Conservation (phyloP, 2,329 filamentous ascomycete species). For the Fusarium piperis region DNA sequence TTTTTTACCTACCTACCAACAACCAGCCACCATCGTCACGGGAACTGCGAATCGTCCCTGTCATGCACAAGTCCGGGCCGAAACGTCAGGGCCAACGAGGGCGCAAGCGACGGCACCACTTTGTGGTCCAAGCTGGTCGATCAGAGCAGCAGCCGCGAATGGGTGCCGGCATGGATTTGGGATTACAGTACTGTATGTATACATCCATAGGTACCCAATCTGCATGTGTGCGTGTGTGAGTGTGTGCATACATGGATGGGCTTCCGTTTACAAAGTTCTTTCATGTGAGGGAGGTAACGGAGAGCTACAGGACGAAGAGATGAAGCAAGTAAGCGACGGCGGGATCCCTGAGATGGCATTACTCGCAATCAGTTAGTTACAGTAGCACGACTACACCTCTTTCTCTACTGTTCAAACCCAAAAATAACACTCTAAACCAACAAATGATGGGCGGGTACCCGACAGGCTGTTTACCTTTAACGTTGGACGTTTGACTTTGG, state of each 20-base stretch:
- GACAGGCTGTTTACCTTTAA: constrained; percentile 7
- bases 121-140: constrained; percentile 1
- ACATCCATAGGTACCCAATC: not conserved
- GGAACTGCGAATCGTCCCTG: constrained; percentile 28
- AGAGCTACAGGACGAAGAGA: not conserved
- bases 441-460: not conserved
- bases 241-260: not conserved
- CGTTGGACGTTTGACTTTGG: not conserved
- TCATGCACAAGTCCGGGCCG: constrained; percentile 42
- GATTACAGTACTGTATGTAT: not conserved
- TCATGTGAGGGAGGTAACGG: not conserved
- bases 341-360: not conserved
- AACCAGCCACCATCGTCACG: constrained; percentile 35
- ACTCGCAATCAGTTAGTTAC: not conserved
- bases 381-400: not conserved
- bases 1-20: not conserved
- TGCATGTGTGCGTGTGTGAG: not conserved
- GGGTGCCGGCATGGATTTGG: not conserved
- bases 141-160: not conserved
- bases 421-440: constrained; percentile 4
- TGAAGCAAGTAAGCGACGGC: constrained; percentile 18
- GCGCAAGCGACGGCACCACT: not conserved
- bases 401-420: not conserved
- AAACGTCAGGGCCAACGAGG: constrained; percentile 35
- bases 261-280: not conserved